phyloP scores from a whole-genome alignment of 1,284 basidiomycete species.

The Schizopora paradoxa region DNA sequence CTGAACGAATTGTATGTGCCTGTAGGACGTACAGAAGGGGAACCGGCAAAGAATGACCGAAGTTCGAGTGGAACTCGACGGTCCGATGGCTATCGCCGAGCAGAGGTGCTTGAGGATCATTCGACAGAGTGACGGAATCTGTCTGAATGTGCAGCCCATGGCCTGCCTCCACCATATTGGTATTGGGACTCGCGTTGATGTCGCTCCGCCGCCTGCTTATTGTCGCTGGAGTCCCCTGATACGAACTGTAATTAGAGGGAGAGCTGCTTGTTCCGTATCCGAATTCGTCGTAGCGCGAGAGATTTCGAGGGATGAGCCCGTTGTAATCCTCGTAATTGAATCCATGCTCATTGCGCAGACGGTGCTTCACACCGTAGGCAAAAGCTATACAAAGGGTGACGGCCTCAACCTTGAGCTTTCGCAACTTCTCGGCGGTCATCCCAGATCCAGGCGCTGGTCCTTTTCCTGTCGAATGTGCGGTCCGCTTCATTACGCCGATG shows the following conservation, averaged over 20 bases:
- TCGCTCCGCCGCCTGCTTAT: neutral
- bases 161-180: neutral
- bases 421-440: constrained; percentile 53
- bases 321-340: constrained; percentile 59
- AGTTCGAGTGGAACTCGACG: constrained; percentile 55
- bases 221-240: constrained; percentile 8
- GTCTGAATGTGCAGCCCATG: constrained; percentile 11
- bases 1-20: constrained; percentile 18
- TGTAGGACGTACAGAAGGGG: constrained; percentile 70
- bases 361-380: constrained; percentile 69
- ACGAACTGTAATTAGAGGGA: constrained; percentile 6
- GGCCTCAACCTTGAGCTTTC: constrained; percentile 63
- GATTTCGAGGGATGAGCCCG: constrained; percentile 58
- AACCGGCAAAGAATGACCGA: no score
- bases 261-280: constrained; percentile 40
- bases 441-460: constrained; percentile 33
- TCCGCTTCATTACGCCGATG: constrained; percentile 29
- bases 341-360: constrained; percentile 73
- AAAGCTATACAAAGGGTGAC: constrained; percentile 68
- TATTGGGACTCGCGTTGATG: neutral
- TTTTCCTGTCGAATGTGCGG: constrained; percentile 45
- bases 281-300: constrained; percentile 64
- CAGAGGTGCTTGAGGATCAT: constrained; percentile 49
- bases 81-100: constrained; percentile 49
- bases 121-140: constrained; percentile 34